Evolutionary conservation across 495 filamentous ascomycete genomes (phyloP).

Genomic region (Xeromyces bisporus): DNA sequence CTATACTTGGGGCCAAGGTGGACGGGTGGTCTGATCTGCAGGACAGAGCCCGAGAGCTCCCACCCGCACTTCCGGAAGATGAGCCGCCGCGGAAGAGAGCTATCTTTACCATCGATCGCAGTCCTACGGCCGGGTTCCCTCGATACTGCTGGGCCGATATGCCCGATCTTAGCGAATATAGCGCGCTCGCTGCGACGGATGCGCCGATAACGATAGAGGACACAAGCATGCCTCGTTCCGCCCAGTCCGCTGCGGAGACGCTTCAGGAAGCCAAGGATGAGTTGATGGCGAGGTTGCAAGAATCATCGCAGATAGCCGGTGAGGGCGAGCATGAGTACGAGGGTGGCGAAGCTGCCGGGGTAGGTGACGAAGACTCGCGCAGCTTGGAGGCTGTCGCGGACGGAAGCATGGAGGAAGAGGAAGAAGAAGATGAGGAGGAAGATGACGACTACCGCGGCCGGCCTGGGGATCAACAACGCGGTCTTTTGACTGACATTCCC

Average conservation of each 20-base stretch:
- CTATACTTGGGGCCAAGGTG: constrained; percentile 30
- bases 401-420: constrained; percentile 36
- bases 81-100: constrained; percentile 25
- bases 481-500: constrained; percentile 81
- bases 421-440: constrained; percentile 61
- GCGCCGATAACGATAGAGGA: constrained; percentile 29
- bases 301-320: constrained; percentile 27
- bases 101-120: constrained; percentile 30
- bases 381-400: constrained; percentile 30
- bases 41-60: constrained; percentile 25
- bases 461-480: constrained; percentile 69
- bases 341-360: constrained; percentile 29
- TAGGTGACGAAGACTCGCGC: constrained; percentile 31
- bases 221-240: constrained; percentile 33
- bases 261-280: constrained; percentile 41
- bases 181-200: constrained; percentile 16
- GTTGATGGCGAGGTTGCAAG: constrained; percentile 38
- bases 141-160: constrained; percentile 33
- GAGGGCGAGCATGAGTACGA: constrained; percentile 31
- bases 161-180: constrained; percentile 28
- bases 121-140: constrained; percentile 25
- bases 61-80: constrained; percentile 24
- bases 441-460: constrained; percentile 66
- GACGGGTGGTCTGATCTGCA: constrained; percentile 32
- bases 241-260: constrained; percentile 36